These are phyloP conservation scores for Monoraphidium neglectum DNA, from an alignment of 139 green algal genomes.

Conservation along the genomic window DNA sequence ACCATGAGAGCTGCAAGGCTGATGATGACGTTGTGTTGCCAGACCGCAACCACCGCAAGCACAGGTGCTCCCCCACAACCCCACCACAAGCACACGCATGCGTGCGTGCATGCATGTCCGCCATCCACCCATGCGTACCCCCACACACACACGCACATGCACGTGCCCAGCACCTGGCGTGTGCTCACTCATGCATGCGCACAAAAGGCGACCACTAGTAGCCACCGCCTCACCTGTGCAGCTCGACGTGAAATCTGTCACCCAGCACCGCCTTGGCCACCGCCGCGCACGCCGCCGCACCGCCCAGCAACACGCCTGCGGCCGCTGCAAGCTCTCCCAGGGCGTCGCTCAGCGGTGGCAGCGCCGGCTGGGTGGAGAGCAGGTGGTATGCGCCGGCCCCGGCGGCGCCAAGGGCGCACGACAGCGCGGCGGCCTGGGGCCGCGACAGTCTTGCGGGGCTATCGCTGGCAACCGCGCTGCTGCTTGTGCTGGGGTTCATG, in stretches of 20 bases:
- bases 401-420: too few species aligned
- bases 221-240: conserved; percentile 31
- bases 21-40: too few species aligned
- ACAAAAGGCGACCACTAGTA: too few species aligned
- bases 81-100: too few species aligned
- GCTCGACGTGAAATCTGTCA: conserved; percentile 42
- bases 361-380: conserved; percentile 10
- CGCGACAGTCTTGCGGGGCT: too few species aligned
- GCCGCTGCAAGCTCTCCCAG: not conserved
- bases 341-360: not conserved
- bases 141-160: not conserved
- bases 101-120: not conserved
- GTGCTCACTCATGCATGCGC: not conserved
- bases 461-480: too few species aligned
- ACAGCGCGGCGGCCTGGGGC: too few species aligned
- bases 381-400: not conserved
- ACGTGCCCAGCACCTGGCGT: too few species aligned
- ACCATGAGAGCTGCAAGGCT: too few species aligned
- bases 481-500: too few species aligned
- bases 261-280: conserved; percentile 27
- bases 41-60: too few species aligned
- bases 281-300: not conserved
- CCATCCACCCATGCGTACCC: not conserved
- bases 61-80: too few species aligned
- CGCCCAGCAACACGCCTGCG: not conserved